Percentiles rank a stretch among this genome's conserved stretches.
phyloP scores from a whole-genome alignment of 495 filamentous ascomycete species.

The Glutinoglossum americanum region DNA sequence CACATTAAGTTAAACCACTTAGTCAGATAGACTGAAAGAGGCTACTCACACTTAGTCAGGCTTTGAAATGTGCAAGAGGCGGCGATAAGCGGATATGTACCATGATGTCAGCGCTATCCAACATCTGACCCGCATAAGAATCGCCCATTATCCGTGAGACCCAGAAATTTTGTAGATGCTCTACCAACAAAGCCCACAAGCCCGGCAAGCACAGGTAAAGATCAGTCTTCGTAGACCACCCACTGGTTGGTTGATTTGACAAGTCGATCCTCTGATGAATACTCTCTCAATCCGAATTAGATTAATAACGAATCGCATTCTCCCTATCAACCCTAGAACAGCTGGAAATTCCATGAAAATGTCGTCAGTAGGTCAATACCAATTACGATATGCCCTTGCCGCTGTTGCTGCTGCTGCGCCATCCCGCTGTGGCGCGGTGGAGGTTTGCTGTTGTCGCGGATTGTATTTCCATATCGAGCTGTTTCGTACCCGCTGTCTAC shows the following conservation, averaged over 20 bases:
- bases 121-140: too few species aligned
- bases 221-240: too few species aligned
- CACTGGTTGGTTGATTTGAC: too few species aligned
- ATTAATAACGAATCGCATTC: not conserved
- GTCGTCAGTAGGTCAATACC: not conserved
- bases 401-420: not conserved
- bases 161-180: not conserved
- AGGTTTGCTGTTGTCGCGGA: not conserved
- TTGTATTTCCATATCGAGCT: not conserved
- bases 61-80: not conserved
- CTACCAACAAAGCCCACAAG: too few species aligned
- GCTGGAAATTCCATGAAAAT: not conserved
- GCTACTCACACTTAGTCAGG: not conserved
- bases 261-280: not conserved
- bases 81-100: not conserved
- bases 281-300: not conserved
- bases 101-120: not conserved
- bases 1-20: not conserved
- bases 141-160: not conserved
- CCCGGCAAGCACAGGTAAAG: too few species aligned
- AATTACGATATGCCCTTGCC: not conserved
- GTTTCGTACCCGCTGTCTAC: not conserved
- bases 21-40: not conserved
- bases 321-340: not conserved
- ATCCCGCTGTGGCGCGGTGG: not conserved